Evolutionary conservation across 164 flowering plant species (phyloP), one percentile per base, ranked within the genome.

Genomic region (Magnolia kwangsiensis): DNA sequence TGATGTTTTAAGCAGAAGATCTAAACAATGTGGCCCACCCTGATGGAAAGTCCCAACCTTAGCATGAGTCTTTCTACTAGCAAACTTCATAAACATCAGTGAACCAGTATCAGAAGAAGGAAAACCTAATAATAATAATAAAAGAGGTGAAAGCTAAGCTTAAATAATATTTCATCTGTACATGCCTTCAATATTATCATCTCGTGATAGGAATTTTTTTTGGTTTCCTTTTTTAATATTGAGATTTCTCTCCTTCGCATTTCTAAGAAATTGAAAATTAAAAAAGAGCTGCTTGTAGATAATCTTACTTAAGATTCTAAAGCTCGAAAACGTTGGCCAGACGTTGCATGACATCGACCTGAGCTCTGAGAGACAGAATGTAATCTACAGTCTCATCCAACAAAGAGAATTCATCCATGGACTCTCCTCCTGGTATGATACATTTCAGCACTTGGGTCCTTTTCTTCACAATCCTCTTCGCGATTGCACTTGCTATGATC

Each of bases 371-470:
- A 61, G 91, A 83, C 8, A 82, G 20, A 1, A 94, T 84, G 75
- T 94, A 94, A 76, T 91, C 97, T 69, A 91, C 83, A 81, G 97
- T 86, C 85, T 94, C 98, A 65, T 84, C 84, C 23, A 91, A 75
- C 77, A 88, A 80, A 76, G 78, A 81, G 3, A 75, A 50, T 4
- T 86, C 90, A 76, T 90, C 89, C 84, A 92, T 87, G 18, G 75
- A 76, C 51, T 88, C 85, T 50, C 97, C 97, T 0, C 97, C 97
- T 0, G 98, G 98, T 6, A 92, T 79, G 1, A 92, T 81, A 13
- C 83, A 75, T 80, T 84, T 89, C 79, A 94, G 80, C 69, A 87
- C 78, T 69, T 85, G 81, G 27, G 86, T 89, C 81, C 90, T 88
- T 51, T 83, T 90, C 75, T 83, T 87, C 51, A 90, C 79, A 82